A percentile compares a stretch with the other conserved stretches of the same genome.
Conservation (phyloP, 2,329 filamentous ascomycete species). For the Septoria linicola region DNA sequence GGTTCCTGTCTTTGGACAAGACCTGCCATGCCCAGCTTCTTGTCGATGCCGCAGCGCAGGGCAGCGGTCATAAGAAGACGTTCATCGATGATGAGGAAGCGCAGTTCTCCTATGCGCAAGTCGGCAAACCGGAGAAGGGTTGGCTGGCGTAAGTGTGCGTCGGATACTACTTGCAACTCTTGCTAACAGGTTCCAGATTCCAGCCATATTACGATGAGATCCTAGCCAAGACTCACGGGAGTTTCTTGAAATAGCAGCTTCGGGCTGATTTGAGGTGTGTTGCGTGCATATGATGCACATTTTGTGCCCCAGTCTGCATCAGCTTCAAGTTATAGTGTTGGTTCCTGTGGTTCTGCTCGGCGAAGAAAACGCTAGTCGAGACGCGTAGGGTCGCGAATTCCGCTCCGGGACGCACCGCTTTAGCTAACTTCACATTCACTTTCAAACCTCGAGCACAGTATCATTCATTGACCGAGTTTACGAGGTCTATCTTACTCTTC, state of each 20-base stretch:
- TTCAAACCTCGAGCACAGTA: too few species aligned
- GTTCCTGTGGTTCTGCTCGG: too few species aligned
- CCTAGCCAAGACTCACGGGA: slow-evolving; percentile 51
- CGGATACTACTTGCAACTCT: slow-evolving; percentile 40
- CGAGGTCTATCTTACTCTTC: too few species aligned
- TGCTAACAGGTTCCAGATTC: slow-evolving; percentile 34
- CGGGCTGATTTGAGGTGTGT: too few species aligned
- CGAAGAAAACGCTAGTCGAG: too few species aligned
- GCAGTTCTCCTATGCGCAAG: slow-evolving; percentile 41
- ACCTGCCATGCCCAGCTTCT: slow-evolving; percentile 49
- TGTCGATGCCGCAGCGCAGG: slow-evolving; percentile 44
- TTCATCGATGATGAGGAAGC: slow-evolving; percentile 45
- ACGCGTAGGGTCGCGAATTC: too few species aligned
- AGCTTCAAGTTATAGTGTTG: too few species aligned
- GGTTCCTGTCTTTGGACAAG: slow-evolving; percentile 48
- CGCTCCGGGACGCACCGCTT: too few species aligned
- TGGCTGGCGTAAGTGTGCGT: slow-evolving; percentile 41
- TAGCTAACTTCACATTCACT: too few species aligned
- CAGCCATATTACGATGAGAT: slow-evolving; percentile 57
- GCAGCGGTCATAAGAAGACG: slow-evolving; percentile 43
- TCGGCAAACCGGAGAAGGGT: slow-evolving; percentile 52
- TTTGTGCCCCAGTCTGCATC: too few species aligned
- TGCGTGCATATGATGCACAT: too few species aligned
- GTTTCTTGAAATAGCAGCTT: slow-evolving; percentile 48
- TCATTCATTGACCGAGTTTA: too few species aligned